Evolutionary conservation across 1,139 yeast species (phyloP), one percentile per base, ranked within the genome.

Genomic region (Suhomyces chickasaworum): DNA sequence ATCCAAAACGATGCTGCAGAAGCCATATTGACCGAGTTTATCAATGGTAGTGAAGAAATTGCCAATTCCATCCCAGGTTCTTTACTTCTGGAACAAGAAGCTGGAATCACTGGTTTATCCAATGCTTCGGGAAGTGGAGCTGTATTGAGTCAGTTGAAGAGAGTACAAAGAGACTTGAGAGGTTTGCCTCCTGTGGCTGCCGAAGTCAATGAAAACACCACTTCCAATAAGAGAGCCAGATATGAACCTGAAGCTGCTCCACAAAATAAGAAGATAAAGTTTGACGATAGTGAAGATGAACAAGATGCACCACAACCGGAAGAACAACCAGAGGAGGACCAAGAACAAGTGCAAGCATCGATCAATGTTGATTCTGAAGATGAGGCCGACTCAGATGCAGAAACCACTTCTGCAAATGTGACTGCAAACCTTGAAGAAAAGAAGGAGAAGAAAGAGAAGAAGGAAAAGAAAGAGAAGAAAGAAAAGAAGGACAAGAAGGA

Each of bases 81-180:
- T 27, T 45, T 37, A 23, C 42, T 47, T 3, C 50, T 43, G 7
- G 48, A 45, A 7, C 44, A 51, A 22, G 48, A 47, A 8, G 15
- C 49, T 10, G 49, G 37, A 13, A 40, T 47, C n/a, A 58, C 59
- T 6, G 66, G 66, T 0, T 52, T 62, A 47, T 60, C 65, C 21
- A 56, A 53, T 23, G 43, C 48, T n/a, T 48, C 57, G 2, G 63
- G 59, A 1, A 63, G 56, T 57, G 71, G 56, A 41, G 73, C 77
- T 12, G 62, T 69, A 13, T 59, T 80, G 53, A 78, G 84, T 49
- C 93, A 85, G 69, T 71, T 86, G 56, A 75, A 72, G 57, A 73
- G 93, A 54, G 73, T 85, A 30, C 89, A 83, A 60, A 75, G 91
- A 65, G 87, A 83, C 57, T 77, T 86, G 56, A 72, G 87, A 59